Evolutionary conservation across 805 yeast genomes (phyloP).

Genomic region (Candida boidinii): DNA sequence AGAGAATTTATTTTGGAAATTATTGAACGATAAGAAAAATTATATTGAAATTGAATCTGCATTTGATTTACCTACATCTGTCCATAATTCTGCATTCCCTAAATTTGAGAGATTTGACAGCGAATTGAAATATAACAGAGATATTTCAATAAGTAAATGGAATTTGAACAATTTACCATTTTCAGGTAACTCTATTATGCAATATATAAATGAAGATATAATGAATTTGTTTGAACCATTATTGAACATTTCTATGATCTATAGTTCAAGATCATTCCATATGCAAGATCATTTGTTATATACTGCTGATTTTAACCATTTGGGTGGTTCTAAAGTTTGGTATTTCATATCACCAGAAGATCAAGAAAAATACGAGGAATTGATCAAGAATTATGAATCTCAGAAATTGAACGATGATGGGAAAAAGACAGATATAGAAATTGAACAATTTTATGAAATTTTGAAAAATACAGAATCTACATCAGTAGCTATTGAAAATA

Average conservation of each 20-base stretch:
- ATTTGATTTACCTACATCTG: constrained; percentile 21
- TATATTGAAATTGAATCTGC: constrained; percentile 30
- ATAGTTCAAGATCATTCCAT: constrained; percentile 48
- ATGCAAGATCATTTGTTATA: constrained; percentile 55
- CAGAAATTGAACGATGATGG: constrained; percentile 5
- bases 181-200: constrained; percentile 38
- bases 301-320: constrained; percentile 41
- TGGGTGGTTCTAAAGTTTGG: constrained; percentile 52
- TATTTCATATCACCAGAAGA: constrained; percentile 54
- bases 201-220: constrained; percentile 35
- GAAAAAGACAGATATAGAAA: constrained; percentile 2
- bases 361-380: constrained; percentile 39
- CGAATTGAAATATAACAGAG: constrained; percentile 1
- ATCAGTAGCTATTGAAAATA: constrained; percentile 16
- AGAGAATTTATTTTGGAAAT: constrained; percentile 37
- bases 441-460: constrained; percentile 3
- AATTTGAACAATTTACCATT: constrained; percentile 48
- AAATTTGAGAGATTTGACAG: constrained; percentile 5
- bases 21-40: constrained; percentile 20
- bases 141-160: constrained; percentile 34
- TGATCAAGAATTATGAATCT: constrained; percentile 15
- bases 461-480: constrained; percentile 10
- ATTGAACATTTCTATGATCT: constrained; percentile 44
- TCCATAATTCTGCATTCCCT: constrained; percentile 33
- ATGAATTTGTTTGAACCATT: constrained; percentile 33